A percentile compares a stretch with the other conserved stretches of the same genome.
phyloP scores from a whole-genome alignment of 2,329 filamentous ascomycete species.

The Stylonectria norvegica region DNA sequence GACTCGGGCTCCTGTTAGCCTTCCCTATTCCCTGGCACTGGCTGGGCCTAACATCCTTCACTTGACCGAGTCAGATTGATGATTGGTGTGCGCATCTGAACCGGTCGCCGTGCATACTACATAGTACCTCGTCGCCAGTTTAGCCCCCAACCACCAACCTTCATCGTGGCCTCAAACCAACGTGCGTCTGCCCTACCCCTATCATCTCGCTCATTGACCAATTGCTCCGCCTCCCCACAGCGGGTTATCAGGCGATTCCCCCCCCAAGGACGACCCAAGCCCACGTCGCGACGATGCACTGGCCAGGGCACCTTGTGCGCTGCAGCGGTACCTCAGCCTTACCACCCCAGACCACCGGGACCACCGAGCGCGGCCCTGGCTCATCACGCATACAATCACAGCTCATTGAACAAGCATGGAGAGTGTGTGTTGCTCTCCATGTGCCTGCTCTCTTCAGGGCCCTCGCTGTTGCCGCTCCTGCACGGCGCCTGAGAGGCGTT shows the following conservation, averaged over 20 bases:
- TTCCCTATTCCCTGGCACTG: no score
- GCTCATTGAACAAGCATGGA: neutral
- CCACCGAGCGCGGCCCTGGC: conserved; percentile 2
- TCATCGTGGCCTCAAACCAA: no score
- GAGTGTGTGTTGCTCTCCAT: no score
- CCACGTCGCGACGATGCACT: conserved; percentile 1
- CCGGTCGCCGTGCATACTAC: no score
- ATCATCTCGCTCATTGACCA: conserved; percentile 7
- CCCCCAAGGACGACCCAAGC: neutral
- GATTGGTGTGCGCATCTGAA: no score
- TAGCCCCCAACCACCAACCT: no score
- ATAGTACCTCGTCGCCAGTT: no score
- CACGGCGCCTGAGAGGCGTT: neutral
- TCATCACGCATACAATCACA: neutral
- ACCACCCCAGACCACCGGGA: conserved; percentile 11
- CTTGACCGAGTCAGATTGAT: no score
- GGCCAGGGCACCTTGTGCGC: neutral
- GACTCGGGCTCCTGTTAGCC: no score
- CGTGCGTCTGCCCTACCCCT: no score
- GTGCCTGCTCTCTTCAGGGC: neutral
- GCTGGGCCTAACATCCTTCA: no score
- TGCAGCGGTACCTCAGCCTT: conserved; percentile 16
- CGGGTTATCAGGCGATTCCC: conserved; percentile 11
- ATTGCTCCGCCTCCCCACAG: conserved; percentile 1
- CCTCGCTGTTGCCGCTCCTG: neutral